These are phyloP conservation scores for Ulvella scutata DNA, from an alignment of 139 green algal species.

Conservation along the genomic window DNA sequence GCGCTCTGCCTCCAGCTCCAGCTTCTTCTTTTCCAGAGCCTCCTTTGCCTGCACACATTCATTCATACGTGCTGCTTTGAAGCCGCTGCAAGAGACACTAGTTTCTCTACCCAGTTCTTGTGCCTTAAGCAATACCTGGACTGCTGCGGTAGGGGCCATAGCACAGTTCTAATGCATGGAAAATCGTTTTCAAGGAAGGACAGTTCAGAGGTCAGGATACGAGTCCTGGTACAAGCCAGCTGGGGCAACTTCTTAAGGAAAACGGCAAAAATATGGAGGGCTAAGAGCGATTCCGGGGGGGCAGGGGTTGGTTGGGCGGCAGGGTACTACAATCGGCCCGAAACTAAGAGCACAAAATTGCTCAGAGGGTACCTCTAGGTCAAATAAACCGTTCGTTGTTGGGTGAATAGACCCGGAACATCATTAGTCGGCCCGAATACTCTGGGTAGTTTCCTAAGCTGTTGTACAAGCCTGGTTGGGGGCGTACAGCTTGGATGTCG, in stretches of 20 bases:
- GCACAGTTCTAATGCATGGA: not conserved
- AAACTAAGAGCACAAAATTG: not conserved
- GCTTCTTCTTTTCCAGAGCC: not conserved
- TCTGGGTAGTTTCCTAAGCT: constrained; percentile 35
- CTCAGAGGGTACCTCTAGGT: not conserved
- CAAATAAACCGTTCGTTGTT: not conserved
- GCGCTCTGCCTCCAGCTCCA: not conserved
- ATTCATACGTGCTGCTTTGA: not conserved
- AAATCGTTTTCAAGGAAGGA: not conserved
- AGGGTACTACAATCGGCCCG: not conserved
- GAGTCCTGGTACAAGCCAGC: too few relatives aligned
- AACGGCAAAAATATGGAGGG: too few relatives aligned
- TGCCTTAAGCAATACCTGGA: not conserved
- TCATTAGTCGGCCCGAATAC: not conserved
- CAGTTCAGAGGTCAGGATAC: not conserved
- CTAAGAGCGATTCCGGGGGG: not conserved
- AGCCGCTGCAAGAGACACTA: not conserved
- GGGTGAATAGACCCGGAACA: not conserved
- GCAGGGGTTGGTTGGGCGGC: not conserved
- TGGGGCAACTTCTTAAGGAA: not conserved
- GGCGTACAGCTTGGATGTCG: constrained; percentile 56
- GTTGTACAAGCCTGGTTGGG: constrained; percentile 40
- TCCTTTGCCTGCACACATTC: not conserved
- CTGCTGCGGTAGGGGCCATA: not conserved
- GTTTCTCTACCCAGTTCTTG: too few relatives aligned